phyloP scores from a whole-genome alignment of 352 stramenopile species.

The Detonula confervacea region DNA sequence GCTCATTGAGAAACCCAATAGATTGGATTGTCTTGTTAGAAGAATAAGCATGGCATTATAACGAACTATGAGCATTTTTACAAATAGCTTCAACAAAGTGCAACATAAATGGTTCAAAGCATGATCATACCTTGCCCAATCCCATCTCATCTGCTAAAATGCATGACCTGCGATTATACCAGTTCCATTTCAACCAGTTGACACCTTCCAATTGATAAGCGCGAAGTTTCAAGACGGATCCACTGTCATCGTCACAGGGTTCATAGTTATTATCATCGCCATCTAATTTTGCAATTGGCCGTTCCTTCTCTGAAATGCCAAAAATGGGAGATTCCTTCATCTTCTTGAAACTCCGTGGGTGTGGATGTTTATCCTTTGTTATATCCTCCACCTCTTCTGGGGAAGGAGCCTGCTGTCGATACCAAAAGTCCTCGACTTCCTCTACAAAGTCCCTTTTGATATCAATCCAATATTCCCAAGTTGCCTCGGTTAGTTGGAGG shows the following conservation, averaged over 20 bases:
- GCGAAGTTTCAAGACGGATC: constrained; percentile 86
- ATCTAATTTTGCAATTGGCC: constrained; percentile 66
- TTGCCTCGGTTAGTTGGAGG: constrained; percentile 80
- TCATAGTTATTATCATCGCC: constrained; percentile 84
- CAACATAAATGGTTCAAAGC: not conserved
- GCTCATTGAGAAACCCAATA: constrained; percentile 94
- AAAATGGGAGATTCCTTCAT: constrained; percentile 79
- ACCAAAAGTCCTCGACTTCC: constrained; percentile 85
- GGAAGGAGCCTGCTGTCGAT: constrained; percentile 70
- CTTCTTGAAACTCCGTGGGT: constrained; percentile 82
- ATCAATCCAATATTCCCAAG: constrained; percentile 85
- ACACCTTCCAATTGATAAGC: constrained; percentile 98
- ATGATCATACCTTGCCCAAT: constrained; percentile 83
- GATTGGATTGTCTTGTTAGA: constrained; percentile 90
- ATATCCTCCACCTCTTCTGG: constrained; percentile 56
- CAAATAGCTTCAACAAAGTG: constrained; percentile 9
- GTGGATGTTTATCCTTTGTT: constrained; percentile 64
- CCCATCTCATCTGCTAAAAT: constrained; percentile 95
- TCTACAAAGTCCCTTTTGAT: constrained; percentile 83
- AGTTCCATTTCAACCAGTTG: constrained; percentile 98
- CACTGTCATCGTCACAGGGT: constrained; percentile 78
- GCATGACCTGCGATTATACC: constrained; percentile 96
- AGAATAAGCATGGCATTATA: not conserved
- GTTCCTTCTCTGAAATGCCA: constrained; percentile 69
- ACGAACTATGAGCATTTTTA: constrained; percentile 2